Evolutionary conservation across 2,329 filamentous ascomycete genomes (phyloP).

Genomic region (Phialemoniopsis sp.): DNA sequence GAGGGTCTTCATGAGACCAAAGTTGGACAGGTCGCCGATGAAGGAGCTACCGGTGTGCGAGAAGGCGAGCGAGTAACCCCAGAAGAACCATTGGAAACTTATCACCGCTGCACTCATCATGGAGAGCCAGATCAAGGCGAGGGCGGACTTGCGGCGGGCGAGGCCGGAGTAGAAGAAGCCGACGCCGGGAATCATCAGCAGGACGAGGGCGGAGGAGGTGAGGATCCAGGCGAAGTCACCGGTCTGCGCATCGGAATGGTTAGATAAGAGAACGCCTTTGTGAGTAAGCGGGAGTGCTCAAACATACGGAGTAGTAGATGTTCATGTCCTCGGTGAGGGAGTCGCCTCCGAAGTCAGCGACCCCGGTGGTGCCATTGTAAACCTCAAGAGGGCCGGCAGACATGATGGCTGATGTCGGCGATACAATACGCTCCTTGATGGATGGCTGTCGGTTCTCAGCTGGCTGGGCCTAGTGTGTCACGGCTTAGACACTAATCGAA

Average conservation of each 20-base stretch:
- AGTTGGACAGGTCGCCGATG: conserved; percentile 76
- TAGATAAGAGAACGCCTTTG: background rate
- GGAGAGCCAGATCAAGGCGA: conserved; percentile 81
- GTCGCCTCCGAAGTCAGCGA: conserved; percentile 44
- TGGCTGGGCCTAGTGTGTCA: too few species aligned
- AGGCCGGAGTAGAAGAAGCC: conserved; percentile 94
- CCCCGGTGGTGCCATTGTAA: conserved; percentile 47
- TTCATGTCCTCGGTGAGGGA: conserved; percentile 69
- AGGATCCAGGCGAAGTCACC: conserved; percentile 83
- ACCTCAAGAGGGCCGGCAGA: conserved; percentile 23
- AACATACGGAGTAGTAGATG: conserved; percentile 72
- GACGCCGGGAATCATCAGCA: conserved; percentile 91
- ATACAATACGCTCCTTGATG: background rate
- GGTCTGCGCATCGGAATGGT: conserved; percentile 39
- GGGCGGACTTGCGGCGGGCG: conserved; percentile 81
- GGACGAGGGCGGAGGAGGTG: conserved; percentile 70
- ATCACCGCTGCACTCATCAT: conserved; percentile 77
- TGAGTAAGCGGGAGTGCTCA: background rate
- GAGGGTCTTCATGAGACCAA: conserved; percentile 75
- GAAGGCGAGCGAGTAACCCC: conserved; percentile 85
- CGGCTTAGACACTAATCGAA: too few species aligned
- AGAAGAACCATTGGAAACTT: conserved; percentile 94
- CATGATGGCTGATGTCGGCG: conserved; percentile 16
- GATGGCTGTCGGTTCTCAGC: too few species aligned
- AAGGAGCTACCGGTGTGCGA: conserved; percentile 74